Percentiles rank a stretch among this genome's conserved stretches.
phyloP scores from a whole-genome alignment of 208 protist species.

The Leptomonas pyrrhocoris region DNA sequence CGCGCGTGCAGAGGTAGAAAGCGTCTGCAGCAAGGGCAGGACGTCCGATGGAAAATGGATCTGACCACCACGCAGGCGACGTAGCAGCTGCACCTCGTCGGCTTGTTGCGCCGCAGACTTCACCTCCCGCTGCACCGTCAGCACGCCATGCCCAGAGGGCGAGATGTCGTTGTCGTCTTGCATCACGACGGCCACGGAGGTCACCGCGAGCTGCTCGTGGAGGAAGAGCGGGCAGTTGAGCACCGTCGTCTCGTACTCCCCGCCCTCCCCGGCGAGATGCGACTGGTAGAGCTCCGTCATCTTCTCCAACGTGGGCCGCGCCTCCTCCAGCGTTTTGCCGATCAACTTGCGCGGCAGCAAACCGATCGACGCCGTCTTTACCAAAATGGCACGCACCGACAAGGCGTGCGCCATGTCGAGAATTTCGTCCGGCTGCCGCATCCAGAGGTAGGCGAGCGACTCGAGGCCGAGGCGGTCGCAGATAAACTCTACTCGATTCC shows the following conservation, averaged over 20 bases:
- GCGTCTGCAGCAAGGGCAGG: constrained; percentile 22
- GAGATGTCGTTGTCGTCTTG: constrained; percentile 86
- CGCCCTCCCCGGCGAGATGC: constrained; percentile 99
- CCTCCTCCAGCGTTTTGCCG: constrained; percentile 80
- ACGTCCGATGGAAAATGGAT: constrained; percentile 35
- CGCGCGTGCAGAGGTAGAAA: not conserved
- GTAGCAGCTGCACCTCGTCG: constrained; percentile 36
- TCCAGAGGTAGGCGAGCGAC: constrained; percentile 97
- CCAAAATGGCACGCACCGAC: constrained; percentile 90
- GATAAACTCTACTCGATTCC: constrained; percentile 97
- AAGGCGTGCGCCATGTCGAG: constrained; percentile 92
- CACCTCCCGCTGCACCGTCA: constrained; percentile 41
- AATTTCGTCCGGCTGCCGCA: constrained; percentile 89
- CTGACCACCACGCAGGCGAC: constrained; percentile 20
- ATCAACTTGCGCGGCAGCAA: constrained; percentile 90
- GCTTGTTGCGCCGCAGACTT: constrained; percentile 59
- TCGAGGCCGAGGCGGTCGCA: constrained; percentile 94
- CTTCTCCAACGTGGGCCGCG: constrained; percentile 64
- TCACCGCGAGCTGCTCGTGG: constrained; percentile 40
- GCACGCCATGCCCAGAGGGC: constrained; percentile 58
- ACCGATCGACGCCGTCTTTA: constrained; percentile 96
- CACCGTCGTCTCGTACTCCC: constrained; percentile 99
- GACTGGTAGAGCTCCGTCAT: constrained; percentile 65
- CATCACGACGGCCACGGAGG: constrained; percentile 54
- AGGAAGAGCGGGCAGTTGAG: constrained; percentile 96